phyloP scores from a whole-genome alignment of 139 green algal genomes.

The Asterochloris erici region DNA sequence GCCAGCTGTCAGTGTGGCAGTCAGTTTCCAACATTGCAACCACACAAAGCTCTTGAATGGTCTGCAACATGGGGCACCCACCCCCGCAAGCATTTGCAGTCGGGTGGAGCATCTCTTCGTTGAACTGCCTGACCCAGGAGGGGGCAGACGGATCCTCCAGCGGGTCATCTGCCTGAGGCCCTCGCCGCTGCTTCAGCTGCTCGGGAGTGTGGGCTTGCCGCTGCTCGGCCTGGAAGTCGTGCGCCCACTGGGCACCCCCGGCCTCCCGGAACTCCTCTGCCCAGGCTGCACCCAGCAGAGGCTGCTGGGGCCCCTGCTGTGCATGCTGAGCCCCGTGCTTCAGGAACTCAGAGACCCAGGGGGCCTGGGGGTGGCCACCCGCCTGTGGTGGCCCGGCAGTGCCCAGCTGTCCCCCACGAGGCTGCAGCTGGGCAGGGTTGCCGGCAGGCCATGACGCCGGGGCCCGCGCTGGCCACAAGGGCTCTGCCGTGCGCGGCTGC shows the following conservation, averaged over 20 bases:
- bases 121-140: constrained; percentile 25
- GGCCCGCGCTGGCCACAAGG: too few relatives aligned
- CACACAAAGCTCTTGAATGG: too few relatives aligned
- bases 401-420: too few relatives aligned
- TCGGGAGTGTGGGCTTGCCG: constrained; percentile 3
- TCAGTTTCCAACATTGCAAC: too few relatives aligned
- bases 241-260: neutral
- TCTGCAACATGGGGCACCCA: neutral
- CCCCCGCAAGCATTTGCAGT: neutral
- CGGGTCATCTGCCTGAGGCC: constrained; percentile 18
- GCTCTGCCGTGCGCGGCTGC: too few relatives aligned
- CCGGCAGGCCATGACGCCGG: too few relatives aligned
- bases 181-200: constrained; percentile 2
- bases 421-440: too few relatives aligned
- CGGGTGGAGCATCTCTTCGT: constrained; percentile 3
- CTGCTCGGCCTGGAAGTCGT: neutral
- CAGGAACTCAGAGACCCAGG: constrained; percentile 9
- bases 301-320: neutral
- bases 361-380: neutral
- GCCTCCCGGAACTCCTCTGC: neutral
- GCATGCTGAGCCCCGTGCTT: neutral
- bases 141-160: constrained; percentile 16
- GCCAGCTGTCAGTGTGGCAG: too few relatives aligned
- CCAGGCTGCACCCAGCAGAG: neutral
- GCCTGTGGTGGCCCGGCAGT: too few relatives aligned